Evolutionary conservation across 768 basidiomycete species (phyloP).

Genomic region (Leccinum fibrillosum): DNA sequence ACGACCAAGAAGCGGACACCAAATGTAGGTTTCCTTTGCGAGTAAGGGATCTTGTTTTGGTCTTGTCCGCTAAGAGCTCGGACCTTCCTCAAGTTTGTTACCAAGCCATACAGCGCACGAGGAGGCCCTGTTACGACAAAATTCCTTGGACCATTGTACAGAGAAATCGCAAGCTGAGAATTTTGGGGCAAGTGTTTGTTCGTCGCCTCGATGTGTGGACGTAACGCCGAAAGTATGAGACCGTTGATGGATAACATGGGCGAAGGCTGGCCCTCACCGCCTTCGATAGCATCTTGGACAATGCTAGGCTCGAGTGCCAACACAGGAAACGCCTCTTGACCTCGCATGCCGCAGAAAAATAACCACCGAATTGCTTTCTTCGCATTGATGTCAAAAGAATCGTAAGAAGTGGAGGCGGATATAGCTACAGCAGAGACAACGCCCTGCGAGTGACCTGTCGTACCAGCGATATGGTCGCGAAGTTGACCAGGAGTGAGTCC

Average conservation of each 20-base stretch:
- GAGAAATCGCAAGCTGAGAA: conserved; percentile 80
- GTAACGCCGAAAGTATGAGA: conserved; percentile 68
- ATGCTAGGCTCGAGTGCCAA: conserved; percentile 86
- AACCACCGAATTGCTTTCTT: conserved; percentile 87
- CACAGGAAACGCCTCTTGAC: conserved; percentile 92
- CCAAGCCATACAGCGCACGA: conserved; percentile 89
- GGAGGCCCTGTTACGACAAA: conserved; percentile 94
- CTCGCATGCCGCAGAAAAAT: conserved; percentile 90
- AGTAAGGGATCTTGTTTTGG: conserved; percentile 92
- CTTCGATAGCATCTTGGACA: conserved; percentile 82
- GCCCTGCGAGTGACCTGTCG: conserved; percentile 98
- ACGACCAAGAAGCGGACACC: conserved; percentile 92
- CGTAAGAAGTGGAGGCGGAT: conserved; percentile 72
- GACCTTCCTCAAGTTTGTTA: conserved; percentile 85
- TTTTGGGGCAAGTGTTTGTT: conserved; percentile 81
- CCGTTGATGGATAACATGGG: conserved; percentile 95
- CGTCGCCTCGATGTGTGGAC: conserved; percentile 80
- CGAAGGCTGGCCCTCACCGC: conserved; percentile 88
- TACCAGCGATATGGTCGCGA: conserved; percentile 70
- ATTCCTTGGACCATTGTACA: conserved; percentile 87
- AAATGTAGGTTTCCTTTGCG: conserved; percentile 93
- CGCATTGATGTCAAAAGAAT: conserved; percentile 71
- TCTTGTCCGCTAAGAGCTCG: conserved; percentile 85
- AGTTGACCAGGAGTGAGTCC: conserved; percentile 79
- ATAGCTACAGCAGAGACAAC: conserved; percentile 92